Evolutionary conservation across 1,284 basidiomycete genomes (phyloP), one percentile per base, ranked within the genome.

Genomic region (Sparassis latifolia): DNA sequence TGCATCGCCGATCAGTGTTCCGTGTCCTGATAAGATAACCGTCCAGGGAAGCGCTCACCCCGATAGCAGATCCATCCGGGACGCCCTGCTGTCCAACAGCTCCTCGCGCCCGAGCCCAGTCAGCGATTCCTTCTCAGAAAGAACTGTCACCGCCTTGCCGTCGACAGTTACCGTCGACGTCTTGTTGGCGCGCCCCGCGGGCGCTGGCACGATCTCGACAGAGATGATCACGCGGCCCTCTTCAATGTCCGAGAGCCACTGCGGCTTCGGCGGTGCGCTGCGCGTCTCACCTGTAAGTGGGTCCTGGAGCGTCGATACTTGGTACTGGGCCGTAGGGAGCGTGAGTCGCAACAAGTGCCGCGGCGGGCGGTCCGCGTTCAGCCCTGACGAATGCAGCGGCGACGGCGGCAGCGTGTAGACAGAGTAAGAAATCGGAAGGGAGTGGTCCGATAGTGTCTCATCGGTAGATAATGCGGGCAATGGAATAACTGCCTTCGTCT

Each of bases 271-370:
- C 46, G 83, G 79, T 4, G 84, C 79, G 10, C 71, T 73, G 54
- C 78, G 73, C 52, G 74, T 74, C 64, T 89, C 82, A 12, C 85
- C 87, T 2, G 86, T 92, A 56, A 94, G 69, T 5, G 92, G 92
- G 69, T 94, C 89, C 51, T 80, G 72, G 20, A 93, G 79, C 0
- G 80, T 81, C 40, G 83, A 82, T 33, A 83, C 74, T 62, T 86
- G 82, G 62, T 85, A 91, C 53, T 85, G 86, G 7, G 86, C 82
- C 0, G 90, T 92, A 2, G 92, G 92, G n/a, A 95, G 68, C 38
- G 78, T 83, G 49, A 95, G 63, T 41, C 87, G 76, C 7, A 95
- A 57, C 20, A 95, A 66, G 63, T 94, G 89, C 37, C 89, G 77
- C 27, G 83, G 77, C 5, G 82, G 78, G 44, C 73, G 72, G 53